Percentiles rank a stretch among this genome's conserved stretches.
phyloP scores from a whole-genome alignment of 495 filamentous ascomycete species.

The Entonaema liquescens region DNA sequence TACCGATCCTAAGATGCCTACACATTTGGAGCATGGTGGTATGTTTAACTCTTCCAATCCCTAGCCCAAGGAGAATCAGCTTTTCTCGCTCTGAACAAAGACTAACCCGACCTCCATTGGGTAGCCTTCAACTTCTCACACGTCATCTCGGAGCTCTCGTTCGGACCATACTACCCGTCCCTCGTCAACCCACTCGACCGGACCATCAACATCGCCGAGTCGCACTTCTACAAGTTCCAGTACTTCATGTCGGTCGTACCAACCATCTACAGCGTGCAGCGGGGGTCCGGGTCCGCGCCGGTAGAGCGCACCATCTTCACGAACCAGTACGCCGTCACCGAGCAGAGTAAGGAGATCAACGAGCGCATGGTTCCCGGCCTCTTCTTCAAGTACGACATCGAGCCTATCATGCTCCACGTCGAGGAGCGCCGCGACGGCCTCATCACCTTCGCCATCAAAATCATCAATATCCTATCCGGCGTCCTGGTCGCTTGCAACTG shows the following conservation, averaged over 20 bases:
- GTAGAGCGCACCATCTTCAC: conserved; percentile 73
- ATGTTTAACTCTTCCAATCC: conserved; percentile 46
- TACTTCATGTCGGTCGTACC: conserved; percentile 98
- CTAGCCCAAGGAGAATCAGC: no score
- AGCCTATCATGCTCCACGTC: conserved; percentile 89
- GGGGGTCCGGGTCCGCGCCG: conserved; percentile 46
- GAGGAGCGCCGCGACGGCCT: conserved; percentile 81
- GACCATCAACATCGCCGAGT: conserved; percentile 75
- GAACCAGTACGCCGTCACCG: conserved; percentile 97
- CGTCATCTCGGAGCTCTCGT: conserved; percentile 95
- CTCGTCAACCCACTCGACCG: conserved; percentile 94
- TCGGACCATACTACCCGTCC: conserved; percentile 92
- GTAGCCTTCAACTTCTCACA: conserved; percentile 98
- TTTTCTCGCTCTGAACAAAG: neutral
- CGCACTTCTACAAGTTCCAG: conserved; percentile 94
- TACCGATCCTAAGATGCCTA: conserved; percentile 67
- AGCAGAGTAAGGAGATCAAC: conserved; percentile 72
- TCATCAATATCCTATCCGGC: conserved; percentile 70
- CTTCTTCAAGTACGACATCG: conserved; percentile 99
- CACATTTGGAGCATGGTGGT: conserved; percentile 87
- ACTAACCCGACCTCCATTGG: no score
- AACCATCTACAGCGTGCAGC: conserved; percentile 83
- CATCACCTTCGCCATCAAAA: conserved; percentile 75
- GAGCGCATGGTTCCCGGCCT: conserved; percentile 85
- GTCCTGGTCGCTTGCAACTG: conserved; percentile 69